A percentile compares a stretch with the other conserved stretches of the same genome.
phyloP scores from a whole-genome alignment of 2,329 filamentous ascomycete species.

The Aspergillus sp. region DNA sequence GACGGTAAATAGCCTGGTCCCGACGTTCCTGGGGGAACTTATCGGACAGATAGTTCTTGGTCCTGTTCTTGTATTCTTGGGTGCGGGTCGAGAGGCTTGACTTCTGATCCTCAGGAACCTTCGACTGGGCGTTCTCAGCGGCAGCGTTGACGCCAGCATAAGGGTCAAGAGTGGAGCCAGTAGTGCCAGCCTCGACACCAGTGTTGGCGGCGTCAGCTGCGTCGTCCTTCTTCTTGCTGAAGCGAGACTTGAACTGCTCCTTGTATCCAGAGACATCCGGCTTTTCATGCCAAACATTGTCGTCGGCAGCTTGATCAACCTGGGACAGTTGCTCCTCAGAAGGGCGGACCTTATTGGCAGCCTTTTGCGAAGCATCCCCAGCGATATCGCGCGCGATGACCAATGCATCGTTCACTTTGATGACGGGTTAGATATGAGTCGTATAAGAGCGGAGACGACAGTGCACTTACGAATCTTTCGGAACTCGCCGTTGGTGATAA shows the following conservation, averaged over 20 bases:
- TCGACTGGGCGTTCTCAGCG: constrained; percentile 47
- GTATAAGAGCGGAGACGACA: not conserved
- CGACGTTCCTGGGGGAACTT: constrained; percentile 93
- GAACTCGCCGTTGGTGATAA: constrained; percentile 96
- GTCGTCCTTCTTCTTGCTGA: constrained; percentile 54
- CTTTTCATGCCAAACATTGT: constrained; percentile 91
- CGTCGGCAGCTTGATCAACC: constrained; percentile 79
- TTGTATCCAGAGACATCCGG: constrained; percentile 70
- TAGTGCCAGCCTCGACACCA: constrained; percentile 52
- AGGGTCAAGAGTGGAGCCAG: constrained; percentile 54
- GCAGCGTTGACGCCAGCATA: constrained; percentile 46
- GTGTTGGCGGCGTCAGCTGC: constrained; percentile 58
- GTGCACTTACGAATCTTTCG: constrained; percentile 73
- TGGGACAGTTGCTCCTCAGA: constrained; percentile 72
- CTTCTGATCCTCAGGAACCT: constrained; percentile 62
- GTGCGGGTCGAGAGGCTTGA: constrained; percentile 54
- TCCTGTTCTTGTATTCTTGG: constrained; percentile 42
- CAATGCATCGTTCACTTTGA: constrained; percentile 70
- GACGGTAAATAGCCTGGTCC: constrained; percentile 84
- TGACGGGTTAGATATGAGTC: not conserved
- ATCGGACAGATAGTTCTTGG: constrained; percentile 73
- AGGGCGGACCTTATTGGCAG: constrained; percentile 73
- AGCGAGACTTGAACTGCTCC: constrained; percentile 62
- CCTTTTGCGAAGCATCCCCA: constrained; percentile 81
- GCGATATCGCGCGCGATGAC: constrained; percentile 86